phyloP scores from a whole-genome alignment of 2,329 filamentous ascomycete genomes.

The Colletotrichum zoysiae region DNA sequence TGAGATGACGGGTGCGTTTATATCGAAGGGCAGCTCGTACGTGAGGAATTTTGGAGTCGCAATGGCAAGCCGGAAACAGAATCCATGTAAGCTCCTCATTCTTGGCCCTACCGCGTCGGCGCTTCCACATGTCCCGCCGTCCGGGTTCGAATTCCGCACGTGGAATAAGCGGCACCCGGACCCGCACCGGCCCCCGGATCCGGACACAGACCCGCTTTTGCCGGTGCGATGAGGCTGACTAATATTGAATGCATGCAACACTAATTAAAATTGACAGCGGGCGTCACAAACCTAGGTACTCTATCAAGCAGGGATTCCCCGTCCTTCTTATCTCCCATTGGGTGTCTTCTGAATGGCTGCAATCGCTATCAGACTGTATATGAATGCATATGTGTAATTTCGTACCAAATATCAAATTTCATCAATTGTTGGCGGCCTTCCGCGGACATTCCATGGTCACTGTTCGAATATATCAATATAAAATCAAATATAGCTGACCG shows the following conservation, averaged over 20 bases:
- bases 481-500: background rate
- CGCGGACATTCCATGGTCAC: too few relatives aligned
- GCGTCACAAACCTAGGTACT: too few relatives aligned
- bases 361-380: too few relatives aligned
- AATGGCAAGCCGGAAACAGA: background rate
- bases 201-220: background rate
- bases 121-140: background rate
- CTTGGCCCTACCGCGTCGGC: background rate
- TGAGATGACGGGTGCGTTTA: background rate
- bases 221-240: background rate
- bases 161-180: background rate
- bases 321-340: too few relatives aligned
- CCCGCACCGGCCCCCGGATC: background rate
- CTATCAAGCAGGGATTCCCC: background rate
- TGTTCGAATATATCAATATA: too few relatives aligned
- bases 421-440: too few relatives aligned
- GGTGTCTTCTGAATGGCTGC: too few relatives aligned
- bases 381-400: background rate
- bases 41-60: background rate
- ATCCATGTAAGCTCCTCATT: too few relatives aligned
- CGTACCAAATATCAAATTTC: background rate
- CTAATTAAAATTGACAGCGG: too few relatives aligned
- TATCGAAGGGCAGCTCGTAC: background rate
- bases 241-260: background rate
- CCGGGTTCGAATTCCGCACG: background rate